Base-by-base conservation (phyloP, 306 rosid genomes). In the Medicago truncatula region DNA sequence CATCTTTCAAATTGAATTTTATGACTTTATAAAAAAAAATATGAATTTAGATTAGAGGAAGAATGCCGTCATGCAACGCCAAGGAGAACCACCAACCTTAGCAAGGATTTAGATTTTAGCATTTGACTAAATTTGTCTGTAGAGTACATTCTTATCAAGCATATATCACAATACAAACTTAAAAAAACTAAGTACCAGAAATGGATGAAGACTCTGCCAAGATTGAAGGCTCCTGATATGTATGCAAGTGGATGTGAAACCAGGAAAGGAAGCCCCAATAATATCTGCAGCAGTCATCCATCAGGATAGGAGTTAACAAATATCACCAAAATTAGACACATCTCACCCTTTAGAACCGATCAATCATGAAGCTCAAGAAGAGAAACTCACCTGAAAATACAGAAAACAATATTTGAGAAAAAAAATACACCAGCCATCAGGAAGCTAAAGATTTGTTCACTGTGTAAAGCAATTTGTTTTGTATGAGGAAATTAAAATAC, bases 161-260 rank as follows among this genome's bases (percentile, higher is more conserved):
- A 87, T 70, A 50, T 39, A 69, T 62, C 75, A 64, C 70, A 59
- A 39, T 58, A 49, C 50, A 16, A 38, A 63, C 58, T 80, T 59
- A 31, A 75, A 71, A 71, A 49, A 49, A 43, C 3, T 52, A 79
- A 59, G 82, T 92, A 94, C 97, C 97, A 95, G 83, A 90, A 95
- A 85, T 90, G 97, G 83, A 95, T 88, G 88, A 95, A 95, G 85
- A 95, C 89, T 1, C 97, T 97, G 38, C 97, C 93, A 67, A 95
- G 99, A 83, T 95, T 89, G 90, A 95, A 95, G 80, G 99, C 92
- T 40, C 87, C 83, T 62, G 99, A 90, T 78, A 95, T 60, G 85
- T 95, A 92, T 59, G 91, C 95, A 73, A 84, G 64, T n/a, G 96
- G 93, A 79, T 92, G 71, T 73, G 97, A 84, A 78, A 90, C 78